phyloP scores from a whole-genome alignment of 306 rosid species.

The Cucumis sativus region Cucumber_9930_V3 NC_026658.2:22577501-22578000 shows the following conservation, averaged over 20 bases:
- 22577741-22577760: constrained; percentile 96
- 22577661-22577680: constrained; percentile 27
- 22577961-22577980: no score
- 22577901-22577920: no score
- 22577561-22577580: neutral
- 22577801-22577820: neutral
- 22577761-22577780: constrained; percentile 8
- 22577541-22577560: constrained; percentile 65
- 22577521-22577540: constrained; percentile 62
- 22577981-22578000: no score
- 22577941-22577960: no score
- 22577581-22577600: neutral
- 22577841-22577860: neutral
- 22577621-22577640: neutral
- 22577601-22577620: neutral
- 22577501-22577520: constrained; percentile 77
- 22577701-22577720: constrained; percentile 77
- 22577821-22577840: neutral
- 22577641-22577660: neutral
- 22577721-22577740: constrained; percentile 78
- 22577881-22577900: neutral
- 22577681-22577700: constrained; percentile 96
- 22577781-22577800: neutral
- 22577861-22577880: neutral
- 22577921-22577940: no score